Evolutionary conservation across 2,329 filamentous ascomycete genomes (phyloP), one percentile per base, ranked within the genome.

Genomic region (Mycosphaerella arachidis): DNA sequence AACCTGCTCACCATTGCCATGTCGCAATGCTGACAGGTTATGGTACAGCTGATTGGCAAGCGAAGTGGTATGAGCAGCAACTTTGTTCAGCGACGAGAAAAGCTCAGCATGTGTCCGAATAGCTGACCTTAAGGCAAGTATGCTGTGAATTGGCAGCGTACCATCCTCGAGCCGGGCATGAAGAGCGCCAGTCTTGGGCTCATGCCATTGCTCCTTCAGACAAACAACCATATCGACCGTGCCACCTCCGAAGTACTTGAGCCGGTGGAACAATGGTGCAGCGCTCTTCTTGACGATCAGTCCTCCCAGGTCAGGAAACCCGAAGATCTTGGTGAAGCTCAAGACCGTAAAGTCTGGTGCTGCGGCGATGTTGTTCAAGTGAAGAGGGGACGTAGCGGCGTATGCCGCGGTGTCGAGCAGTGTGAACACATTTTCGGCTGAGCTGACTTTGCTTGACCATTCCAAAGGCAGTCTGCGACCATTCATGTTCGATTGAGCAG

Each of bases 311-410:
- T 97, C 91, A 0, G 93, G 93, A 65, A 97, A 97, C 1, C 94
- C 93, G 73, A 97, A 97, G n/a, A 97, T 92, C 74, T 97, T 99
- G 78, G 97, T 95, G 64, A 97, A 86, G 73, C 92, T 97, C 46
- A 97, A 70, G 0, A 91, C 89, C 0, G 85, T 88, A 66, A 97
- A 97, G 72, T 97, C 93, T 1, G 93, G 90, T 0, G 88, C 86
- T 0, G 76, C 71, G 0, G 79, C 76, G 0, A 81, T 67, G 66
- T 89, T 77, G 57, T 84, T 79, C 2, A 97, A 77, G 69, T 95
- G 84, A 6, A 97, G 78, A 0, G 85, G 85, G 4, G 89, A 85
- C 0, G 92, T 96, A 7, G 91, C 87, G 9, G 86, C 88, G 10
- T 91, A 80, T 0, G 91, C 89, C 5, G 94, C 92, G 9, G 91